Evolutionary conservation across 306 rosid genomes (phyloP).

Genomic region (Vigna unguiculata): DNA sequence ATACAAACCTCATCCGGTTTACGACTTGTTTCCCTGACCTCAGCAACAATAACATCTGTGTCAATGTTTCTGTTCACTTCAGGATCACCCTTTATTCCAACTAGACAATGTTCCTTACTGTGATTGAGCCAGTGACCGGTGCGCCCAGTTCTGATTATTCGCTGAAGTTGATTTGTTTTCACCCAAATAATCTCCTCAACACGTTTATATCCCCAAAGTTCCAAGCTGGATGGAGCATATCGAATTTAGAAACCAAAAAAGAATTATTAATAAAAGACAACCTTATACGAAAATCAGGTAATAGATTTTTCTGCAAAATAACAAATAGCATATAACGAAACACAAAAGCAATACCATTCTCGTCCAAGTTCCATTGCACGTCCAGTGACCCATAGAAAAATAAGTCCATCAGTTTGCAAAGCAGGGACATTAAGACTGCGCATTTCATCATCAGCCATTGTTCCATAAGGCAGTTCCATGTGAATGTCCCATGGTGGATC

Average conservation of each 20-base stretch:
- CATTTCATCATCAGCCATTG: slow-evolving; percentile 99
- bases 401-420: slow-evolving; percentile 93
- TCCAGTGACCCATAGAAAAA: slow-evolving; percentile 99
- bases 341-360: slow-evolving; percentile 69
- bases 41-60: slow-evolving; percentile 97
- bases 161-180: slow-evolving; percentile 97
- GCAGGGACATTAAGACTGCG: slow-evolving; percentile 98
- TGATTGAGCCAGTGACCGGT: slow-evolving; percentile 99
- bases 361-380: slow-evolving; percentile 99
- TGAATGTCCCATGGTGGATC: slow-evolving; percentile 99
- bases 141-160: slow-evolving; percentile 98
- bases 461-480: slow-evolving; percentile 98
- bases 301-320: slow-evolving; percentile 21
- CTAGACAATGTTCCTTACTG: slow-evolving; percentile 98
- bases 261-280: slow-evolving; percentile 39
- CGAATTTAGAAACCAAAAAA: slow-evolving; percentile 35
- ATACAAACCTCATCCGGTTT: slow-evolving; percentile 97
- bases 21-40: slow-evolving; percentile 98
- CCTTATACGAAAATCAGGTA: slow-evolving; percentile 1
- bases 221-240: slow-evolving; percentile 69
- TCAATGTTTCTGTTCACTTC: slow-evolving; percentile 93
- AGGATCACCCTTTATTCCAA: slow-evolving; percentile 95
- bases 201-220: slow-evolving; percentile 97
- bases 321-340: slow-evolving; percentile 28
- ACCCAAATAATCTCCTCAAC: slow-evolving; percentile 99